Conservation (phyloP, 192 early-diverging fungal genomes). For the Podila epigama region DNA sequence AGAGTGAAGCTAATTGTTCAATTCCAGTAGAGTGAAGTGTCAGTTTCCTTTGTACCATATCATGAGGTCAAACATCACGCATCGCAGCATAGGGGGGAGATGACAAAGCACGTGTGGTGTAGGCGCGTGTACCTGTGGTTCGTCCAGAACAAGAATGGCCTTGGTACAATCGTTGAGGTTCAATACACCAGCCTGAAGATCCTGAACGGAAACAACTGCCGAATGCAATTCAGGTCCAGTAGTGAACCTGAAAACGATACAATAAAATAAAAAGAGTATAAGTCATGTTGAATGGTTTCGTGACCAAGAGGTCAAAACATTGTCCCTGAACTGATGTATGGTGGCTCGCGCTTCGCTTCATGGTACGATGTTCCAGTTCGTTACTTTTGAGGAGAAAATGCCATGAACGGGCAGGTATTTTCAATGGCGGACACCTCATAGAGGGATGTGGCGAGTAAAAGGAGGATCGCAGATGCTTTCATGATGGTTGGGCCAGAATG, state of each 20-base stretch:
- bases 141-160: conserved; percentile 43
- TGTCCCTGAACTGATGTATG: not conserved
- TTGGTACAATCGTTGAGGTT: conserved; percentile 41
- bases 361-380: not conserved
- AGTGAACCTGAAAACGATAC: conserved; percentile 11
- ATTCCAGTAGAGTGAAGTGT: not conserved
- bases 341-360: not conserved
- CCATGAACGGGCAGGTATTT: conserved; percentile 38
- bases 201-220: conserved; percentile 35
- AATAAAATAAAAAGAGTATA: not conserved
- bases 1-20: conserved; percentile 29
- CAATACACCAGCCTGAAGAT: conserved; percentile 19
- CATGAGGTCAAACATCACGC: too few species aligned
- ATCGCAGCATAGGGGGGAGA: too few species aligned
- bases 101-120: not conserved
- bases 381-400: conserved; percentile 44
- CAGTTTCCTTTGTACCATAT: not conserved
- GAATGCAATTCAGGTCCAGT: conserved; percentile 10
- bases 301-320: not conserved
- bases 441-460: conserved; percentile 23
- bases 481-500: too few species aligned
- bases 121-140: conserved; percentile 17
- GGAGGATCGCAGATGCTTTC: conserved; percentile 25
- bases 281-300: not conserved
- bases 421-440: conserved; percentile 45